Evolutionary conservation across 2,329 filamentous ascomycete genomes (phyloP), one percentile per base, ranked within the genome.

Genomic region (Penicillium sp.): DNA sequence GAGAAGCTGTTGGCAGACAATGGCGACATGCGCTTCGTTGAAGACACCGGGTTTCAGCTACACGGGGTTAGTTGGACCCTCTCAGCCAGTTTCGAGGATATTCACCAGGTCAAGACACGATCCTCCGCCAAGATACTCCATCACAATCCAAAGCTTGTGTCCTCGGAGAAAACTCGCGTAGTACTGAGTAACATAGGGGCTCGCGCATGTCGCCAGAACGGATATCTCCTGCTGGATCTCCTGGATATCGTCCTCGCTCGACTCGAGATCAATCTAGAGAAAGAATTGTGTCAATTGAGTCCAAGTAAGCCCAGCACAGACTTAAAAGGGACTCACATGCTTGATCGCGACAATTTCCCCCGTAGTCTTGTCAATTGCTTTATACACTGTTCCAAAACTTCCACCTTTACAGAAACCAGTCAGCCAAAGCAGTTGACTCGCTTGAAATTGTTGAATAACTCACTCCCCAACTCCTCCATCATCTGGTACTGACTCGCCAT

Each of bases 161-260:
- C 95, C 95, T 69, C 92, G 88, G n/a, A 98, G 86, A 77, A 98
- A 99, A 74, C 93, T 97, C 23, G 92, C 91, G 76, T 93, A 96
- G 84, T 99, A 99, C 75, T 96, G 91, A 17, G 95, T 98, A 69
- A 99, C 93, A 77, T 91, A 96, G 52, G 91, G 90, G 75, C 93
- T 97, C 69, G 91, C 91, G 82, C 95, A 99, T 57, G 95, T 97
- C 79, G 93, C 95, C 64, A 99, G 84, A 38, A 99, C 91, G 3
- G 92, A 91, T 69, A 99, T 98, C 76, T 99, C 95, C 74, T 96
- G 93, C 72, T 99, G 94, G 62, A 99, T 98, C 75, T 99, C 95
- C 77, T 93, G 91, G 63, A 99, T 97, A 75, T 99, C 95, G 81
- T 99, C 95, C 78, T 96, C 94, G 82, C 93, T 98, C 62, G 94